Evolutionary conservation across 129 eudicot species (phyloP).

Genomic region (Kitagawia praeruptora): DNA sequence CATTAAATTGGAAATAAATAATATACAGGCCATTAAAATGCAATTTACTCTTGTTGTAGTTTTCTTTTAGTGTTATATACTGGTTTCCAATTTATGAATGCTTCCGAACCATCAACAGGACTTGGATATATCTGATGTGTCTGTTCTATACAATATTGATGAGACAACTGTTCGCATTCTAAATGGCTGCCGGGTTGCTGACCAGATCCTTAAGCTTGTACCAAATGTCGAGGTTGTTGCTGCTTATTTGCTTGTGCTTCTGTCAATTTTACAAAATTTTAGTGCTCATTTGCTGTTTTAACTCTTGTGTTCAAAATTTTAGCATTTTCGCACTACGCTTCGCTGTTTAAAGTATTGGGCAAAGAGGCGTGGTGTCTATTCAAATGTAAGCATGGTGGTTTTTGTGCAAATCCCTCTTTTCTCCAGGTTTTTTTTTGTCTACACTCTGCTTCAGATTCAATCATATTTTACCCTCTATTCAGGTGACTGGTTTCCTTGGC

Average conservation of each 20-base stretch:
- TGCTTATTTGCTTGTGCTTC: not conserved
- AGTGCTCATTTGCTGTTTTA: not conserved
- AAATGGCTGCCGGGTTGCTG: slow-evolving; percentile 95
- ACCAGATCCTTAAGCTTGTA: slow-evolving; percentile 92
- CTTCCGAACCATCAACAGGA: slow-evolving; percentile 39
- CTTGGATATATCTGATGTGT: slow-evolving; percentile 71
- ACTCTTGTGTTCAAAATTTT: not conserved
- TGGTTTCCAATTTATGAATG: not conserved
- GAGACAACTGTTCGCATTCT: slow-evolving; percentile 89
- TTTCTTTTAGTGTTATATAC: not conserved
- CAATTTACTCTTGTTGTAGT: too few relatives aligned
- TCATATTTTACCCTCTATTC: not conserved
- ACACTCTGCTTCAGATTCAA: not conserved
- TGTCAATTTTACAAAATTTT: not conserved
- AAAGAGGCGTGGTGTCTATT: slow-evolving; percentile 81
- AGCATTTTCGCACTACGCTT: slow-evolving; percentile 82
- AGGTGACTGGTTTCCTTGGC: slow-evolving; percentile 97
- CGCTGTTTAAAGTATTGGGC: slow-evolving; percentile 94
- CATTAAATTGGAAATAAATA: too few relatives aligned
- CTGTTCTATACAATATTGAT: slow-evolving; percentile 69
- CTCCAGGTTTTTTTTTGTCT: not conserved
- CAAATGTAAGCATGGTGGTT: slow-evolving; percentile 53
- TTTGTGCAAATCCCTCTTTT: not conserved
- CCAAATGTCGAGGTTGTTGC: slow-evolving; percentile 77
- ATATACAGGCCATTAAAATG: too few relatives aligned